These are phyloP conservation scores for Camillea tinctor DNA, from an alignment of 2,329 filamentous ascomycete genomes.

Conservation along the genomic window DNA sequence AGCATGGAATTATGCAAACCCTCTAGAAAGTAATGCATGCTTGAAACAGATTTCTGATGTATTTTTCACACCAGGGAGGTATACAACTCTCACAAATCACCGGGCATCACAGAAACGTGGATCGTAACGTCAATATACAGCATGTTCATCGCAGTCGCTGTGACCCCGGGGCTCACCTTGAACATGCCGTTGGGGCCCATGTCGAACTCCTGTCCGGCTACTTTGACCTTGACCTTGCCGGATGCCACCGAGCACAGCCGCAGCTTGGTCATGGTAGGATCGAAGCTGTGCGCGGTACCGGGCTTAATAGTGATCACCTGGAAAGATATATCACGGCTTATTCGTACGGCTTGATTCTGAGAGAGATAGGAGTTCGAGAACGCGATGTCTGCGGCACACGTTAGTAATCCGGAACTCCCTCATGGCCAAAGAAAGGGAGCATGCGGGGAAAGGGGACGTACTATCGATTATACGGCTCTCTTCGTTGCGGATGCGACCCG, in stretches of 20 bases:
- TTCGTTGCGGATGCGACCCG: conserved; percentile 38
- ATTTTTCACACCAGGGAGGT: background rate
- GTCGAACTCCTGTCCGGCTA: conserved; percentile 35
- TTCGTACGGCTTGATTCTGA: conserved; percentile 34
- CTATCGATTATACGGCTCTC: conserved; percentile 30
- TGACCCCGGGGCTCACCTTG: conserved; percentile 38
- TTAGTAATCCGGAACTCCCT: background rate
- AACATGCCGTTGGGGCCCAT: conserved; percentile 47
- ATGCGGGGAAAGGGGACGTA: conserved; percentile 28
- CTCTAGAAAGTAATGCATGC: too few relatives aligned
- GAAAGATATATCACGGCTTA: conserved; percentile 40
- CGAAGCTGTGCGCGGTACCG: conserved; percentile 35
- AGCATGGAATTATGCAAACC: too few relatives aligned
- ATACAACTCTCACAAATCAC: conserved; percentile 8
- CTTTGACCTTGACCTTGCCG: conserved; percentile 42
- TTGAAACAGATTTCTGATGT: too few relatives aligned
- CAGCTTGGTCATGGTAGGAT: conserved; percentile 28
- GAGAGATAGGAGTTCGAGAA: conserved; percentile 44
- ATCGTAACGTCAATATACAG: conserved; percentile 45
- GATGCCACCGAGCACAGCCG: conserved; percentile 40
- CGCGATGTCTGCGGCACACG: conserved; percentile 37
- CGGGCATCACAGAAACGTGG: conserved; percentile 35
- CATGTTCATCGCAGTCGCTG: conserved; percentile 41
- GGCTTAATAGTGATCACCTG: conserved; percentile 42
- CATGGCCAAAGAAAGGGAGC: background rate